These are phyloP conservation scores for Aegilops sharonensis DNA, from an alignment of 176 grass and related monocot genomes.

Conservation along the genomic window DNA sequence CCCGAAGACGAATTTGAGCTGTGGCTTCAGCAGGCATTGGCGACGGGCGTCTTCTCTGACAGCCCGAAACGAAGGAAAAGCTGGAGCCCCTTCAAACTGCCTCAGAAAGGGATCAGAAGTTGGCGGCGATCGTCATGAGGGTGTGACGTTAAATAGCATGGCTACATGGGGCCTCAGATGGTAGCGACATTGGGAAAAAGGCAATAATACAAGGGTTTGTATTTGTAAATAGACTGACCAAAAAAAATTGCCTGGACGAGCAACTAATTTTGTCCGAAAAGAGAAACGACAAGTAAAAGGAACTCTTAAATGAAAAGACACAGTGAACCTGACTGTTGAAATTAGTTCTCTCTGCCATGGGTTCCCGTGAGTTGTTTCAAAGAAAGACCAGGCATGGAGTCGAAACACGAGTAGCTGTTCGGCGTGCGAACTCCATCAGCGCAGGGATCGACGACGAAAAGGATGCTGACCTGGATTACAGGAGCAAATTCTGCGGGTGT, in stretches of 20 bases:
- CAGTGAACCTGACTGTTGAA: neutral
- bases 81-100: conserved; percentile 93
- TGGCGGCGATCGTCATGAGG: conserved; percentile 68
- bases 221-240: conserved; percentile 64
- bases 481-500: neutral
- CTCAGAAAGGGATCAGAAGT: conserved; percentile 79
- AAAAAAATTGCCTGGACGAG: conserved; percentile 36
- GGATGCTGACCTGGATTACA: neutral
- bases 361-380: neutral
- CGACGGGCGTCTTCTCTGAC: conserved; percentile 80
- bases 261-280: conserved; percentile 47
- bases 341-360: neutral
- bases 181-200: conserved; percentile 18
- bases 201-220: conserved; percentile 25
- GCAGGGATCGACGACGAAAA: neutral
- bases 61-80: conserved; percentile 94
- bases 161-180: neutral
- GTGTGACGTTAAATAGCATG: neutral
- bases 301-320: conserved; percentile 10
- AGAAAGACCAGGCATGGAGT: neutral
- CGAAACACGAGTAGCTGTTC: neutral
- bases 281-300: conserved; percentile 7
- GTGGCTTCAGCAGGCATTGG: conserved; percentile 92
- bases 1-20: conserved; percentile 86
- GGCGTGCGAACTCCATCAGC: neutral